Base-by-base conservation (phyloP, 1,284 basidiomycete species). In the Paramarasmius palmivorus region DNA sequence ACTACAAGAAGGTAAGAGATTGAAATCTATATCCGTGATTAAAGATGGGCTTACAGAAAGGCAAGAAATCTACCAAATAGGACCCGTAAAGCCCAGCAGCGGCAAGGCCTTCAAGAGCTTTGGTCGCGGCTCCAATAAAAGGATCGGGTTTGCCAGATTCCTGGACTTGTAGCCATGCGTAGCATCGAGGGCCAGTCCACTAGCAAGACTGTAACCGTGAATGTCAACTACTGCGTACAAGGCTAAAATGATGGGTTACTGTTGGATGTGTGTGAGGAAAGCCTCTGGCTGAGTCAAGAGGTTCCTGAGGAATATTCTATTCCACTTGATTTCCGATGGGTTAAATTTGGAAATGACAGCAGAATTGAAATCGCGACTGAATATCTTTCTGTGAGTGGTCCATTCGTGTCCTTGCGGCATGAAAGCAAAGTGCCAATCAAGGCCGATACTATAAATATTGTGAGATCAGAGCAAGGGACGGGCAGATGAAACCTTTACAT, bases 401-500 rank as follows among this genome's bases (percentile, higher is more conserved):
- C 75, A 77, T 22, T 61, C 57, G 4, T 72, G 65, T 55, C 67
- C 69, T 29, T 75, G 71, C 1, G 65, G 67, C 68, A 74, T 74
- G 47, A 74, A 71, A 0, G 61, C 69, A 35, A 75, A 68, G 42
- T 68, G 70, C 71, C 70, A 75, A 17, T 68, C 63, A 56, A 71
- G 69, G 0, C 71, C 73, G 59, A 75, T 67, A 9, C 74, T 76
- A 36, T 19, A 46, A 3, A 36, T 36, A 49, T 22, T 14, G n/a
- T 15, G 15, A n/a, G 25, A n/a, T 41, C 15, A 7, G 12, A 53
- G 19, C 35, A 37, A 40, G 8, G 8, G 17, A 29, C 32, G 6
- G 34, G 32, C 9, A 32, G 12, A n/a, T 6, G n/a, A n/a, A n/a
- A n/a, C 17, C 38, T 49, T 42, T 59, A 61, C 63, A 62, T 40